These are phyloP conservation scores for Corymbia citriodora DNA, from an alignment of 441 rosid genomes.

Conservation along the genomic window DNA sequence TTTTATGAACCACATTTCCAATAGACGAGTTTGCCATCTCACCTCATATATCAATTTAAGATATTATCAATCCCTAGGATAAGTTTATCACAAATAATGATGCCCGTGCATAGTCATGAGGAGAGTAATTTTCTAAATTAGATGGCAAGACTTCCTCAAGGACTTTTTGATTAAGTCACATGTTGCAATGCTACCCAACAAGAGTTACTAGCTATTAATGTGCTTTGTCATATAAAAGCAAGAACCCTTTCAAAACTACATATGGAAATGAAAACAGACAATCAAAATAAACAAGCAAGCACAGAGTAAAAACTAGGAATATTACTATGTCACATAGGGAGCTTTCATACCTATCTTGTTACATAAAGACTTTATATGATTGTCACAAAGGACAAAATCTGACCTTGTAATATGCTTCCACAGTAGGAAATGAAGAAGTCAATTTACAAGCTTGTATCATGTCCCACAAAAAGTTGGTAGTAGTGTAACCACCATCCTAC, in stretches of 20 bases:
- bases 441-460: too few species aligned
- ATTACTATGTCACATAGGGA: conserved; percentile 5
- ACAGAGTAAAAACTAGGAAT: conserved; percentile 1
- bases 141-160: not conserved
- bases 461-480: too few species aligned
- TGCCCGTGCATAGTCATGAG: not conserved
- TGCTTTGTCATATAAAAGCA: not conserved
- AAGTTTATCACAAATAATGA: not conserved
- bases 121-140: not conserved
- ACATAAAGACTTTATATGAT: conserved; percentile 74
- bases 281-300: not conserved
- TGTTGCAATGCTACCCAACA: not conserved
- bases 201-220: not conserved
- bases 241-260: not conserved
- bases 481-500: too few species aligned
- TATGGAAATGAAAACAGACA: not conserved
- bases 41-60: not conserved
- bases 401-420: conserved; percentile 23
- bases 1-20: not conserved
- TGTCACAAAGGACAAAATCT: conserved; percentile 81
- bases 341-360: conserved; percentile 13
- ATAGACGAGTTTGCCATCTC: not conserved
- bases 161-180: not conserved
- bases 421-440: too few species aligned
- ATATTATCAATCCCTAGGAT: not conserved